A percentile compares a stretch with the other conserved stretches of the same genome.
Evolutionary conservation across 345 rosid species (phyloP).

Genomic region (Passiflora organensis): DNA sequence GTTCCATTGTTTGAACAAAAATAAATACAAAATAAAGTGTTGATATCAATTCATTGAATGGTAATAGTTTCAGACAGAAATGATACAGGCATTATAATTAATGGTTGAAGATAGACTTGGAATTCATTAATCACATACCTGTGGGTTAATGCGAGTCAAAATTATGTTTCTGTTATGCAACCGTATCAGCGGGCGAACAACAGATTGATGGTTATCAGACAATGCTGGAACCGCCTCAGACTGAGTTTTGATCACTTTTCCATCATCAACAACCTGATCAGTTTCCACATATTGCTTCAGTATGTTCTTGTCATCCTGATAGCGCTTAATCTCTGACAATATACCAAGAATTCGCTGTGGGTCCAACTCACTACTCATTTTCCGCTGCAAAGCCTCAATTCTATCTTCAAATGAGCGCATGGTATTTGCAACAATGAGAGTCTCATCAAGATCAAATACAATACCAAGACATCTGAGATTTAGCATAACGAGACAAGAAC

Average conservation of each 20-base stretch:
- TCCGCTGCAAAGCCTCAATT: slow-evolving; percentile 74
- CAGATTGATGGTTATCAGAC: slow-evolving; percentile 68
- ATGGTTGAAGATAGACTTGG: background rate
- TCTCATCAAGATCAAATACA: slow-evolving; percentile 98
- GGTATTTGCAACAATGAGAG: slow-evolving; percentile 93
- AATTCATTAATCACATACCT: slow-evolving; percentile 42
- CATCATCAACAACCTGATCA: slow-evolving; percentile 93
- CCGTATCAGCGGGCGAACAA: slow-evolving; percentile 83
- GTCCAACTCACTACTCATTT: slow-evolving; percentile 65
- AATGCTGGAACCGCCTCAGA: slow-evolving; percentile 73
- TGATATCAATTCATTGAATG: background rate
- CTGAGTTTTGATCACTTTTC: slow-evolving; percentile 70
- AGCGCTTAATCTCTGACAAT: slow-evolving; percentile 77
- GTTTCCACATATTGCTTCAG: slow-evolving; percentile 87
- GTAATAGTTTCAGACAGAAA: background rate
- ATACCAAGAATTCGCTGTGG: slow-evolving; percentile 68
- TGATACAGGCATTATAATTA: too few species aligned
- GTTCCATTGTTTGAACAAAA: background rate
- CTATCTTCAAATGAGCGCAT: slow-evolving; percentile 93
- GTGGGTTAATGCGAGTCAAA: slow-evolving; percentile 94
- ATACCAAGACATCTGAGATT: slow-evolving; percentile 93
- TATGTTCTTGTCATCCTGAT: slow-evolving; percentile 85
- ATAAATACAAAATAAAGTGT: background rate
- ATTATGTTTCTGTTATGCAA: slow-evolving; percentile 82
- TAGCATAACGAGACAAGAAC: slow-evolving; percentile 80